phyloP scores from a whole-genome alignment of 2,329 filamentous ascomycete genomes.

The Zymoseptoria ardabiliae region DNA sequence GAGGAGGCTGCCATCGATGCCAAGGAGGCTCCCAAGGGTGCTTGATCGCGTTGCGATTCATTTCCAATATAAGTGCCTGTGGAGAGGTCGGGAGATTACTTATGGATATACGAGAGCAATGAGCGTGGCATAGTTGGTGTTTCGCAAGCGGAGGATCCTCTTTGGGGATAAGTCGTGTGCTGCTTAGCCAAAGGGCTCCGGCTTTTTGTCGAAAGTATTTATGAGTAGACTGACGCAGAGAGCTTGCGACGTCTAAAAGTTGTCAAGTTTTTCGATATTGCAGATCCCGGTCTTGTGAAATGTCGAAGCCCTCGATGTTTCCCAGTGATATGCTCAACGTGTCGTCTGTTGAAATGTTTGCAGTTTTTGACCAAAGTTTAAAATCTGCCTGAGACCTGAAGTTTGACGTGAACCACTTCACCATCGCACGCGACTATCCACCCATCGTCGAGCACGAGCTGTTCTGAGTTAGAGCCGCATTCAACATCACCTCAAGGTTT shows the following conservation, averaged over 20 bases:
- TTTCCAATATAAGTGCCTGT: slow-evolving; percentile 9
- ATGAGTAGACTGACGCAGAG: slow-evolving; percentile 18
- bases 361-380: not conserved
- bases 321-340: too few relatives aligned
- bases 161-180: slow-evolving; percentile 19
- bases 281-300: not conserved
- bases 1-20: slow-evolving; percentile 87
- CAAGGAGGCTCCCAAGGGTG: slow-evolving; percentile 71
- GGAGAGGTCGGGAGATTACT: slow-evolving; percentile 10
- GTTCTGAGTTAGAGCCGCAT: not conserved
- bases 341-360: not conserved
- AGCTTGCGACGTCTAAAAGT: slow-evolving; percentile 11
- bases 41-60: slow-evolving; percentile 11
- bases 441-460: not conserved
- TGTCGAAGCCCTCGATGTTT: too few relatives aligned
- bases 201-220: slow-evolving; percentile 17
- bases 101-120: slow-evolving; percentile 17
- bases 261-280: not conserved
- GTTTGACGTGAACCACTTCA: not conserved
- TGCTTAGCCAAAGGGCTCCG: slow-evolving; percentile 16
- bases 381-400: not conserved
- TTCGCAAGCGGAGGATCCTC: slow-evolving; percentile 18
- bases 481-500: not conserved
- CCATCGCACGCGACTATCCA: not conserved
- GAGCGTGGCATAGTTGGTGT: slow-evolving; percentile 20